Evolutionary conservation across 75 land plant species (phyloP).

Genomic region (Gnetum montanum): DNA sequence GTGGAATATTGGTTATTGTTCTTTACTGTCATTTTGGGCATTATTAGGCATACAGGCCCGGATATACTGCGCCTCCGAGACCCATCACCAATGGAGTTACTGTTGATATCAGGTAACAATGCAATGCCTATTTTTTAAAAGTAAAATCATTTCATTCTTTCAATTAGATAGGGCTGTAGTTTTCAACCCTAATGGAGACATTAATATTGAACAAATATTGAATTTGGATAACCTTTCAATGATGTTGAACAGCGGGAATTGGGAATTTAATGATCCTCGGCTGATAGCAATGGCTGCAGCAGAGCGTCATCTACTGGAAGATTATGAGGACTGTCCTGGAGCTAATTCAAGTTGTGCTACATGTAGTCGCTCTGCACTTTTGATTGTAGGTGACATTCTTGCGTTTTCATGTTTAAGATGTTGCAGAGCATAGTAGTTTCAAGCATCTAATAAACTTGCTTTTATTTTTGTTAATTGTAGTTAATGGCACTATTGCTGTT

Average conservation of each 20-base stretch:
- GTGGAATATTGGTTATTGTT: background rate
- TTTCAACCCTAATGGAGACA: too few relatives aligned
- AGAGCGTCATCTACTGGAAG: constrained; percentile 68
- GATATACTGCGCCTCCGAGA: constrained; percentile 45
- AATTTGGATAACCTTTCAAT: too few relatives aligned
- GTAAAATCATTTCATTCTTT: too few relatives aligned
- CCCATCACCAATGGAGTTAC: constrained; percentile 36
- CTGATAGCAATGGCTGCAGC: constrained; percentile 73
- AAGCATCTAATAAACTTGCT: too few relatives aligned
- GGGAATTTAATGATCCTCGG: constrained; percentile 57
- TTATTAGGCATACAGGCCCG: constrained; percentile 40
- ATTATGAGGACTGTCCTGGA: constrained; percentile 76
- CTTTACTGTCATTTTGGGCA: background rate
- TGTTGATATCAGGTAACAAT: constrained; percentile 50
- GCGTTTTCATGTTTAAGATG: too few relatives aligned
- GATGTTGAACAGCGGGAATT: constrained; percentile 6
- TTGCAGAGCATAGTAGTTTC: too few relatives aligned
- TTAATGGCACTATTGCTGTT: constrained; percentile 14
- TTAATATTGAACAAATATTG: too few relatives aligned
- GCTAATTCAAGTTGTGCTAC: constrained; percentile 75
- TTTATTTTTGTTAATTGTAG: constrained; percentile 3
- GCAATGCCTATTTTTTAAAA: too few relatives aligned
- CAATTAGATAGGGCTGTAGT: too few relatives aligned
- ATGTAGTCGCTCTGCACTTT: constrained; percentile 73
- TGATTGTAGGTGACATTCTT: constrained; percentile 47